Percentiles rank a stretch among this genome's conserved stretches.
Conservation (phyloP, 192 early-diverging fungal species). For the Coemansia sp. region DNA sequence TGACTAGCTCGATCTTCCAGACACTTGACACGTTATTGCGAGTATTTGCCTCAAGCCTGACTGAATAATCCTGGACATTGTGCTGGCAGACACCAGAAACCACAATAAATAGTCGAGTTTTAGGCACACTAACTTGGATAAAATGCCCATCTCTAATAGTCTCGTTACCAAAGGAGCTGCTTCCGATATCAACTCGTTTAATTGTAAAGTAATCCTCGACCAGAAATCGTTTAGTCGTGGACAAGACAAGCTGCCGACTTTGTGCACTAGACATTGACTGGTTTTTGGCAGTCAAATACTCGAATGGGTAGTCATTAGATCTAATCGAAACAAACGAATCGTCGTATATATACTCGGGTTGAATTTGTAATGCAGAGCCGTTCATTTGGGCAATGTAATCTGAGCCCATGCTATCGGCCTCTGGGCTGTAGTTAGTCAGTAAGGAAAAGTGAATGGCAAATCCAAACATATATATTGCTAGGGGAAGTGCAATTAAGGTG, state of each 20-base stretch:
- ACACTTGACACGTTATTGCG: background rate
- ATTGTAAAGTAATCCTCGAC: constrained; percentile 85
- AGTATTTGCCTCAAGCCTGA: background rate
- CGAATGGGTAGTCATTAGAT: constrained; percentile 80
- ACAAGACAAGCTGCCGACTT: constrained; percentile 61
- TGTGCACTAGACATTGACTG: background rate
- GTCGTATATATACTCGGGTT: constrained; percentile 79
- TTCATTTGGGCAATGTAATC: constrained; percentile 81
- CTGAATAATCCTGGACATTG: background rate
- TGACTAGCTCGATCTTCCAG: constrained; percentile 4
- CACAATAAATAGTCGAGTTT: constrained; percentile 70
- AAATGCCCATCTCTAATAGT: constrained; percentile 72
- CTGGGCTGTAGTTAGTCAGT: constrained; percentile 72
- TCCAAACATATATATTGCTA: constrained; percentile 69
- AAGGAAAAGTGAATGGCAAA: constrained; percentile 86
- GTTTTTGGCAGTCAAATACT: constrained; percentile 68
- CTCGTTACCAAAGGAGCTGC: constrained; percentile 49
- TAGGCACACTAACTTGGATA: constrained; percentile 70
- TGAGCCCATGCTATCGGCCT: constrained; percentile 91
- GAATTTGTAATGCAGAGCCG: constrained; percentile 73
- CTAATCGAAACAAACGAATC: constrained; percentile 84
- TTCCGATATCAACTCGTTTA: constrained; percentile 43
- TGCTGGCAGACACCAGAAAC: constrained; percentile 65
- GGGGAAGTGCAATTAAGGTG: constrained; percentile 74
- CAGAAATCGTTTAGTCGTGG: constrained; percentile 80